A percentile compares a stretch with the other conserved stretches of the same genome.
Conservation (phyloP, 2,329 filamentous ascomycete species). For the Ophiostoma quercus region DNA sequence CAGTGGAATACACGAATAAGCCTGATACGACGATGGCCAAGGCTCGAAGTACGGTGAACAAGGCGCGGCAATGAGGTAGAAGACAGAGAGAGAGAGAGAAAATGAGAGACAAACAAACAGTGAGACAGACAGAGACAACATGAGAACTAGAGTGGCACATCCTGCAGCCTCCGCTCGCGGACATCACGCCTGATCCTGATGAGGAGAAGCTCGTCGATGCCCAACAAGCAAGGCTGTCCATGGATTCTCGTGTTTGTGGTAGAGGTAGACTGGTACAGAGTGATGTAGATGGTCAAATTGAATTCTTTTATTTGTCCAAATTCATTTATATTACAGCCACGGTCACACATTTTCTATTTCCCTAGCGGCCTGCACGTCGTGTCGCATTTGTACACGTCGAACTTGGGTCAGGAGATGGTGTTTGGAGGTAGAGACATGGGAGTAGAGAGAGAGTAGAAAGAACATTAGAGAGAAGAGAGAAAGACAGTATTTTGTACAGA, state of each 20-base stretch:
- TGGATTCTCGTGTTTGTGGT: background rate
- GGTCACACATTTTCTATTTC: conserved; percentile 6
- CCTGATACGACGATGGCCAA: background rate
- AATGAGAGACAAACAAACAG: too few species aligned
- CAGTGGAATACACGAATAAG: background rate
- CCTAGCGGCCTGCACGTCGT: conserved; percentile 3
- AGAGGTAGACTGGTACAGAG: too few species aligned
- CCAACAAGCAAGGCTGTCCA: conserved; percentile 3
- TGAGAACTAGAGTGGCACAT: background rate
- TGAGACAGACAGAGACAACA: too few species aligned
- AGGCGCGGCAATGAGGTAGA: background rate
- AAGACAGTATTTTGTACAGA: background rate
- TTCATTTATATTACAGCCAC: background rate
- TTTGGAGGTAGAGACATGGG: background rate
- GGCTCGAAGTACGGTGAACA: background rate
- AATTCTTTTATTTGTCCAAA: background rate
- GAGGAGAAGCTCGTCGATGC: background rate
- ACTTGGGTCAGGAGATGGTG: background rate
- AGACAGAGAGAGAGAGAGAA: background rate
- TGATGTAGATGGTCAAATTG: too few species aligned
- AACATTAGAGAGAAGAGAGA: background rate
- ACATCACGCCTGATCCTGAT: background rate
- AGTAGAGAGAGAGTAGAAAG: background rate
- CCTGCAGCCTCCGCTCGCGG: background rate
- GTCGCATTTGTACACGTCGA: conserved; percentile 12